Base-by-base conservation (phyloP, 2,329 filamentous ascomycete genomes). In the Fusarium piperis region DNA sequence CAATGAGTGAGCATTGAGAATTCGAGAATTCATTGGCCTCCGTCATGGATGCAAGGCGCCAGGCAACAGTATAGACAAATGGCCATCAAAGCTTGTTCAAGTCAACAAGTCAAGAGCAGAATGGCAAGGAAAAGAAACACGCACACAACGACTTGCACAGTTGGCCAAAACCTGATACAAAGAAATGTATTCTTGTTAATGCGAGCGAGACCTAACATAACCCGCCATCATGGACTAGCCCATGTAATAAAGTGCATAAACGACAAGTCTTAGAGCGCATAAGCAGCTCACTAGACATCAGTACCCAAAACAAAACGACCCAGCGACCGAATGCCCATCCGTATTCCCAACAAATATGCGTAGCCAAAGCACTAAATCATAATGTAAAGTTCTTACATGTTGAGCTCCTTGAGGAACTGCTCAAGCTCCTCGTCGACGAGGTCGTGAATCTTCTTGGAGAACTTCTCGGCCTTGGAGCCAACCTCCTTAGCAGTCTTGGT, bases 401-500 rank as follows among this genome's bases (percentile, higher is more conserved):
- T 74, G 44, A 89, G 73, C 78, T 90, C 87, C 75, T 87, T 83
- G 61, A 90, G 82, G 77, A 91, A 88, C 78, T 88, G 84, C 80
- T 87, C 82, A 51, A 91, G 82, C 83, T 91, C 88, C 80, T 89
- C 85, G 26, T 91, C 87, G 58, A 91, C 86, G 36, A 90, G 79
- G 70, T 89, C 83, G 77, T 90, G 87, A 73, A 91, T 87, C 86
- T 90, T 90, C 83, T 89, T 84, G 70, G 88, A 86, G 70, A 91
- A 81, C 84, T 90, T 86, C 82, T 89, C 86, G 23, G 87, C 87
- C 85, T 90, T 89, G 77, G 80, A 82, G 62, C 85, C 82, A 67
- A 89, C 78, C 32, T 83, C 79, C 78, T 89, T 86, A 70, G 85
- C 84, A 46, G 84, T 85, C 79, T 88, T 85, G 72, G 86, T 82